Evolutionary conservation across 2,329 filamentous ascomycete genomes (phyloP).

Genomic region (Pseudogymnoascus destructans): DNA sequence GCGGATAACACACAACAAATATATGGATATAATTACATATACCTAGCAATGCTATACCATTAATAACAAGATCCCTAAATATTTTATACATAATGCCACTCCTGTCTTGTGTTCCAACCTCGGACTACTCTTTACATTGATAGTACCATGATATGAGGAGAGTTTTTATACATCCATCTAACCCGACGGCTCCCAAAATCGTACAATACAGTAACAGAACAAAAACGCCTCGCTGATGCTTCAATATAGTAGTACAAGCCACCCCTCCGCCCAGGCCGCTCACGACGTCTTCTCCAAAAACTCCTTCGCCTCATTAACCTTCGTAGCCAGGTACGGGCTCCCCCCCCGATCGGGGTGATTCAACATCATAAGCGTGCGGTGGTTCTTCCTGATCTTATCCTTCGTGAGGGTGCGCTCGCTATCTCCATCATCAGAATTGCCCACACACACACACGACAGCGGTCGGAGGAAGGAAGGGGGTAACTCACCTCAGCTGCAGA

Average conservation of each 20-base stretch:
- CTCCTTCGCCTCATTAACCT: slow-evolving; percentile 98
- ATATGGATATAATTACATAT: neutral
- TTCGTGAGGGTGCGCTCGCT: slow-evolving; percentile 82
- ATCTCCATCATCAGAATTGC: slow-evolving; percentile 1
- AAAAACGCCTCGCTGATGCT: slow-evolving; percentile 7
- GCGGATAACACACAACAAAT: neutral
- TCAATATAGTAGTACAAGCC: slow-evolving; percentile 1
- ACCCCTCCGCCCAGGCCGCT: neutral
- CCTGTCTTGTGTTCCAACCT: neutral
- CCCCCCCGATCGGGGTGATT: slow-evolving; percentile 97
- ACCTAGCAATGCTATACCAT: slow-evolving; percentile 4
- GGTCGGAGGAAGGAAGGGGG: neutral
- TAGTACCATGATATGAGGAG: neutral
- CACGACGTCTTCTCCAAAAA: slow-evolving; percentile 61
- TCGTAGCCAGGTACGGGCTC: slow-evolving; percentile 90
- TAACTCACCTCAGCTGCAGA: slow-evolving; percentile 66
- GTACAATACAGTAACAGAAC: neutral
- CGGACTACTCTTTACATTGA: neutral
- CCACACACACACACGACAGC: neutral
- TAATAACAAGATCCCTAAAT: neutral
- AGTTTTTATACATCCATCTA: neutral
- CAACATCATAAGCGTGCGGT: slow-evolving; percentile 87
- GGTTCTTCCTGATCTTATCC: slow-evolving; percentile 89
- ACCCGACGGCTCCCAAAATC: neutral
- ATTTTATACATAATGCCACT: neutral